Evolutionary conservation across 176 grass and related monocot genomes (phyloP).

Genomic region (Chloris gayana): DNA sequence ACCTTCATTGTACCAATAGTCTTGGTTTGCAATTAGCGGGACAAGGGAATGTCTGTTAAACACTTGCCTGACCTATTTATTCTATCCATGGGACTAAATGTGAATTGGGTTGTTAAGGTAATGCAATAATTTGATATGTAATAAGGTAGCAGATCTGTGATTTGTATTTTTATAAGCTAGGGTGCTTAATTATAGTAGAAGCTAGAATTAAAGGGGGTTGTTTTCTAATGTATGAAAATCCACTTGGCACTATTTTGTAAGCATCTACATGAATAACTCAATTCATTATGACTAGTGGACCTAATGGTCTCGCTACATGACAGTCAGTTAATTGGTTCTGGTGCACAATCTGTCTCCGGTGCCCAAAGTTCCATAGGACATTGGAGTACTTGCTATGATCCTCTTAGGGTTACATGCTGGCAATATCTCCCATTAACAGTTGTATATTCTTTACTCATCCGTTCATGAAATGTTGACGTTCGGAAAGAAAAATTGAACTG

Average conservation of each 20-base stretch:
- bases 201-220: neutral
- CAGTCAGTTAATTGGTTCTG: conserved; percentile 23
- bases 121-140: neutral
- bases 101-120: neutral
- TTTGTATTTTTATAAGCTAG: neutral
- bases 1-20: neutral
- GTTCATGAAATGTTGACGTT: no score
- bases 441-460: no score
- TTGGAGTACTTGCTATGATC: neutral
- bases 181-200: neutral
- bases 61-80: conserved; percentile 3
- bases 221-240: neutral
- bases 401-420: conserved; percentile 12
- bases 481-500: no score
- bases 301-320: neutral
- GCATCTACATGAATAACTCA: conserved; percentile 11
- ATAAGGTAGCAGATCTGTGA: neutral
- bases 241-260: neutral
- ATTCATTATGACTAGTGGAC: conserved; percentile 5
- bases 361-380: conserved; percentile 23
- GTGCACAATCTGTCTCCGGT: neutral
- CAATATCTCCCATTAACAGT: neutral
- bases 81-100: neutral
- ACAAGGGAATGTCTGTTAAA: neutral
- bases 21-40: neutral